These are phyloP conservation scores for Amoebophrya sp. DNA, from an alignment of 169 alveolate genomes.

Conservation along the genomic window DNA sequence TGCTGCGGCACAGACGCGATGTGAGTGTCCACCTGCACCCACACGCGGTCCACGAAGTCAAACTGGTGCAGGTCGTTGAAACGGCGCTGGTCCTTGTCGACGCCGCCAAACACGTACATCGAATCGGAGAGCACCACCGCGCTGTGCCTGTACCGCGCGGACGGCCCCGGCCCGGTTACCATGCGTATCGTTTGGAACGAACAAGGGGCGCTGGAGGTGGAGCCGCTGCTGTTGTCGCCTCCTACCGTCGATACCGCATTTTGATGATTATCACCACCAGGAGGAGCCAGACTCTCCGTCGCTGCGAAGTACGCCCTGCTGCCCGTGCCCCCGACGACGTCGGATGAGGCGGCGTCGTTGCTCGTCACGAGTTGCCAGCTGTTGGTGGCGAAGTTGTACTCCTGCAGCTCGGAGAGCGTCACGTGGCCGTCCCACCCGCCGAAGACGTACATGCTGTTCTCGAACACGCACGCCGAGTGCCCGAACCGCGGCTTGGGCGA, in stretches of 20 bases:
- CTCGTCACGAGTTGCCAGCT: slow-evolving; percentile 36
- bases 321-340: no score
- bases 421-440: slow-evolving; percentile 74
- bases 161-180: no score
- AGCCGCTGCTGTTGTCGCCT: no score
- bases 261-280: no score
- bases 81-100: slow-evolving; percentile 48
- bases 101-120: slow-evolving; percentile 66
- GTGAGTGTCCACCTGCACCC: slow-evolving; percentile 36
- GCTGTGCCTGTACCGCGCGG: slow-evolving; percentile 44
- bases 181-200: no score
- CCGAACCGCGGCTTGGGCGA: slow-evolving; percentile 43
- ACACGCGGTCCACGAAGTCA: slow-evolving; percentile 31
- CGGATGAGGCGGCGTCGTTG: no score
- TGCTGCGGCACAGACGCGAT: background rate
- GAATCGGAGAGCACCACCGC: slow-evolving; percentile 34
- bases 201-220: no score
- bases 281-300: no score
- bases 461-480: slow-evolving; percentile 45
- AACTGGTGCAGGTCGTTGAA: slow-evolving; percentile 48
- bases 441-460: slow-evolving; percentile 42
- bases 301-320: no score
- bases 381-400: slow-evolving; percentile 42
- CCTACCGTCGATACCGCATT: no score
- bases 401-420: slow-evolving; percentile 48